phyloP scores from a whole-genome alignment of 805 yeast genomes.

The Kurtzmaniella fragi region DNA sequence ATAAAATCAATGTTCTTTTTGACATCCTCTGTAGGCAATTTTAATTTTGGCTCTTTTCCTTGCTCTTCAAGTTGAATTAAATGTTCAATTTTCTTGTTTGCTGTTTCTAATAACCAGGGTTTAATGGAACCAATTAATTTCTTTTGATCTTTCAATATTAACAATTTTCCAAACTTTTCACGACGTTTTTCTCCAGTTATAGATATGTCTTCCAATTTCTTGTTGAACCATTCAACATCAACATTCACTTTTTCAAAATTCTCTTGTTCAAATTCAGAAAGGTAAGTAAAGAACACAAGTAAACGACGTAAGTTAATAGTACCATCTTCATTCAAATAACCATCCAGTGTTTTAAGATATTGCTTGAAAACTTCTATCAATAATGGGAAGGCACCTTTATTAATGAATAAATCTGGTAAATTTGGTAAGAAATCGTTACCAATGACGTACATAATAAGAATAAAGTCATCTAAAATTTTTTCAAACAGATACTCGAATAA shows the following conservation, averaged over 20 bases:
- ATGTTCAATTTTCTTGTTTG: conserved; percentile 27
- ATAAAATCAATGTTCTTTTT: conserved; percentile 54
- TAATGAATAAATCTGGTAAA: conserved; percentile 87
- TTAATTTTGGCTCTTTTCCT: conserved; percentile 18
- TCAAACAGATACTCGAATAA: conserved; percentile 79
- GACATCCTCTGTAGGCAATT: conserved; percentile 44
- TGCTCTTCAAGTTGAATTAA: conserved; percentile 26
- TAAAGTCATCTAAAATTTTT: conserved; percentile 85
- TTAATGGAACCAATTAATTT: conserved; percentile 56
- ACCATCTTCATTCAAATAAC: conserved; percentile 82
- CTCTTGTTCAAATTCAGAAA: conserved; percentile 77
- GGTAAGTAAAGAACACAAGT: conserved; percentile 66
- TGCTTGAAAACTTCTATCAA: conserved; percentile 83
- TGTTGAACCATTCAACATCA: conserved; percentile 89
- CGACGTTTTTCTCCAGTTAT: conserved; percentile 67
- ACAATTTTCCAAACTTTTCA: conserved; percentile 57
- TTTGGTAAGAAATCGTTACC: conserved; percentile 98
- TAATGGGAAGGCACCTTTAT: conserved; percentile 96
- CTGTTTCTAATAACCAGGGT: conserved; percentile 43
- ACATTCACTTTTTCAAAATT: conserved; percentile 80
- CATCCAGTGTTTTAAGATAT: conserved; percentile 67
- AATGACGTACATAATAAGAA: conserved; percentile 85
- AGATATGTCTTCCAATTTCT: conserved; percentile 75
- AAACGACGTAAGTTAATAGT: conserved; percentile 70
- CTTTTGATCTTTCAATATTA: conserved; percentile 68